Base-by-base conservation (phyloP, 78 protist species). In the Dictyostelium purpureum region DNA sequence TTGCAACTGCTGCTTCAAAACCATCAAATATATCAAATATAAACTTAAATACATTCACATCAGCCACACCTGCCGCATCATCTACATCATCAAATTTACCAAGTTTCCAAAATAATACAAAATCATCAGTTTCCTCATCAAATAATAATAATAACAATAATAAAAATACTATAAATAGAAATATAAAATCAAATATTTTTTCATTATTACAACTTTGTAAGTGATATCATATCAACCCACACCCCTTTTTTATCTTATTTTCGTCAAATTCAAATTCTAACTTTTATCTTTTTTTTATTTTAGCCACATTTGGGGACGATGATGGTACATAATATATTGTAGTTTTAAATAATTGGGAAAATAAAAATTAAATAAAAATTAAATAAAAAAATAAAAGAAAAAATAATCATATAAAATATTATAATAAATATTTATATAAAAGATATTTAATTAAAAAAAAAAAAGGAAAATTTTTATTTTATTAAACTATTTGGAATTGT, bases 241-340 rank as follows among this genome's bases (percentile, higher is more conserved):
- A 19, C 21, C 21, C 7, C 3, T 19, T 54, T 1, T 54, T 54
- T 21, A 24, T 54, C 0, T 54, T n/a, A 7, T 54, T 54, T 54
- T 54, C 7, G 19, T n/a, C 24, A 24, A 2, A 4, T 54, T 54
- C 7, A 14, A 24, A 26, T 26, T 7, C 21, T 14, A 56, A 7
- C 31, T 65, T 37, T 65, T 69, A 40, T n/a, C 12, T 10, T 18
- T 56, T 18, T 2, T 6, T 56, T 56, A 24, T 56, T 24, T 18
- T 69, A 69, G 76, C 56, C 47, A 51, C 28, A 75, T 47, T 6
- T 52, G 40, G 42, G 11, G 66, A 67, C 26, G 92, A 85, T 47
- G 92, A 85, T 85, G 92, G 92, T 70, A 85, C 92, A 85, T 85
- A 73, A 85, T 73, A 52, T 10, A 38, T 11, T 24, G 19, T 2